Evolutionary conservation across 148 eudicot species (phyloP), one percentile per base, ranked within the genome.

Genomic region (Silene conica): DNA sequence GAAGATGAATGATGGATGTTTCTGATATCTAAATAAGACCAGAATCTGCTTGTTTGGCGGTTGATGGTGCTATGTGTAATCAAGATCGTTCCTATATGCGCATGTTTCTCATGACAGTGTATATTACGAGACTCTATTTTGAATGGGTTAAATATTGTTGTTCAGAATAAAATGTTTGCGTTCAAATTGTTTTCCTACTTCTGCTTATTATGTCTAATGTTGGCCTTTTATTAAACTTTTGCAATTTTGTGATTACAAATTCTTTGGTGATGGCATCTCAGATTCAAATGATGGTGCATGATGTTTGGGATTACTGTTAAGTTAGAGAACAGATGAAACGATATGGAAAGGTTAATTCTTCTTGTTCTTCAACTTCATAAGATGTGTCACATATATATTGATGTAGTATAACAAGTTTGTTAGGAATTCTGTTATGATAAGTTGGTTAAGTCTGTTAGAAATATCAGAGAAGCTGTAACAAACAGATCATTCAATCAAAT

Each of bases 1-100:
- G 77, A 77, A 45, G 71, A 76, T 74, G 58, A 70, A 46, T 70
- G 19, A 75, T 10, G 66, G 65, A 56, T 71, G 52, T 34, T 11
- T 67, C 23, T 56, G 67, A 19, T 66, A 22, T 65, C 12, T 12
- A 54, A 45, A 75, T 75, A 75, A 71, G 48, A 31, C 58, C 25
- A 9, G 1, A 60, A 8, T 18, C 71, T 56, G 45, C 65, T 20
- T 41, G 54, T 12, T 11, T 48, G 16, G 54, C 54, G 13, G 54
- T 48, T 12, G 54, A 48, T 48, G 16, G 16, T 9, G 4, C 55
- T 12, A 50, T 50, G 16, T 50, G 16, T 13, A 50, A 50, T 12
- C 55, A 50, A 50, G 55, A 50, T 50, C 55, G 16, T 50, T 50
- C 18, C 55, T 3, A 55, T 63, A 26, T 11, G 19, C 10, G n/a